Base-by-base conservation (phyloP, 495 filamentous ascomycete species). In the Penicillium malachiteum region DNA sequence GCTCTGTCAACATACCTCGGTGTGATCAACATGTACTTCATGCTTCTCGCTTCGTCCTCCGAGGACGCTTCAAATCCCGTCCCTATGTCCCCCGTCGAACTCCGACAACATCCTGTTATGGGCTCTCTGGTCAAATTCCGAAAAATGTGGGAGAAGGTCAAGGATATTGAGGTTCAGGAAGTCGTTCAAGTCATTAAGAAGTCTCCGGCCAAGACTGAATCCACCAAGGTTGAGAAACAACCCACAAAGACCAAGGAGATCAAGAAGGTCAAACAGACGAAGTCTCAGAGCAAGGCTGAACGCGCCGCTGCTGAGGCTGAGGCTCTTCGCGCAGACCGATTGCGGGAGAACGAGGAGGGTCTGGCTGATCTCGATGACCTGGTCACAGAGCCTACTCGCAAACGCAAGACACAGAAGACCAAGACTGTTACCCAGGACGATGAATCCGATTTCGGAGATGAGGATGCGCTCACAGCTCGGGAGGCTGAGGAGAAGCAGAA, bases 61-160 rank as follows among this genome's bases (percentile, higher is more conserved):
- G 79, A 73, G 26, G 62, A 81, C 13, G 74, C 77, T 37, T 64
- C 65, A 11, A 73, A 78, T 13, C 70, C 73, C 9, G 45, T 73
- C n/a, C 70, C 82, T 12, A 78, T 86, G 69, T 75, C 88, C 4
- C 84, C 92, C 5, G 73, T 80, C 33, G 83, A 94, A 61, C 76
- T 98, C 45, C 85, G 88, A 53, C 88, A 95, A 47, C 94, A 98
- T 65, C 81, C 87, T 13, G 81, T 98, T 38, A 96, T 98, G 90
- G 85, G 85, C 46, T 88, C 83, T 30, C 71, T 98, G 33, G 77
- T 96, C 48, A 81, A 87, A 64, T 92, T 88, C 69, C 80, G 91
- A 48, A 81, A 89, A 50, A 76, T 91, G 5, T 98, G 94, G 94
- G 71, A 83, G 48, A 81, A 77, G 58, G 87, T 89, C 31, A 91